Conservation (phyloP, 495 filamentous ascomycete species). For the Penicillium nucicola region DNA sequence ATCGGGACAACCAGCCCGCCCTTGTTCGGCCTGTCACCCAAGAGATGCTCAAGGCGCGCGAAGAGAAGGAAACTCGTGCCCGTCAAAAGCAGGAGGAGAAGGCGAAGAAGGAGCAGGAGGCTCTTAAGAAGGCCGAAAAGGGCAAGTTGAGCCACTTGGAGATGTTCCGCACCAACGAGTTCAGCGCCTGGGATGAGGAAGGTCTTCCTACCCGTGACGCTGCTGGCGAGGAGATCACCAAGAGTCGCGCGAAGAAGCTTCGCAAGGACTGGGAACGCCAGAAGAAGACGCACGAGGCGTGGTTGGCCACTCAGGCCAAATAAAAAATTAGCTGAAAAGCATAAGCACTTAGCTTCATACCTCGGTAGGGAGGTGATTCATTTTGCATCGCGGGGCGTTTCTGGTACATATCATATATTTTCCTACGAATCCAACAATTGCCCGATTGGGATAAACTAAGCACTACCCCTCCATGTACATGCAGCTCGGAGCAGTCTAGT, state of each 20-base stretch:
- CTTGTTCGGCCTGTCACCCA: constrained; percentile 78
- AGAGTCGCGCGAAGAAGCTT: constrained; percentile 77
- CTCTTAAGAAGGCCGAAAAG: constrained; percentile 61
- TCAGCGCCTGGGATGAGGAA: constrained; percentile 78
- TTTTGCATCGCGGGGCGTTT: constrained; percentile 19
- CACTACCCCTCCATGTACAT: not conserved
- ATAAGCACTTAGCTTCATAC: not conserved
- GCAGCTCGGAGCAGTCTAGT: not conserved
- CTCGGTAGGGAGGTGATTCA: constrained; percentile 15
- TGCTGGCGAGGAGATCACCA: constrained; percentile 76
- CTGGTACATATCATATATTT: constrained; percentile 4
- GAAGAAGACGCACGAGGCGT: constrained; percentile 79
- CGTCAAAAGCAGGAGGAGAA: constrained; percentile 59
- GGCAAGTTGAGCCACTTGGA: constrained; percentile 65
- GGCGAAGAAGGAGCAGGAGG: constrained; percentile 51
- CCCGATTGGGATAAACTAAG: constrained; percentile 1
- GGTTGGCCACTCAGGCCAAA: constrained; percentile 41
- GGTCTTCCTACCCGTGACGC: constrained; percentile 76
- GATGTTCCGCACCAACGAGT: constrained; percentile 75
- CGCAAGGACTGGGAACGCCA: constrained; percentile 91
- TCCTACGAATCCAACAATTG: constrained; percentile 1
- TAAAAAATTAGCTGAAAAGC: constrained; percentile 8
- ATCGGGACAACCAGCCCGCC: constrained; percentile 69
- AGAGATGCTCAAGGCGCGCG: constrained; percentile 67
- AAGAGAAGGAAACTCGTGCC: constrained; percentile 57